These are phyloP conservation scores for Penicillium salamii DNA, from an alignment of 495 filamentous ascomycete genomes.

Conservation along the genomic window DNA sequence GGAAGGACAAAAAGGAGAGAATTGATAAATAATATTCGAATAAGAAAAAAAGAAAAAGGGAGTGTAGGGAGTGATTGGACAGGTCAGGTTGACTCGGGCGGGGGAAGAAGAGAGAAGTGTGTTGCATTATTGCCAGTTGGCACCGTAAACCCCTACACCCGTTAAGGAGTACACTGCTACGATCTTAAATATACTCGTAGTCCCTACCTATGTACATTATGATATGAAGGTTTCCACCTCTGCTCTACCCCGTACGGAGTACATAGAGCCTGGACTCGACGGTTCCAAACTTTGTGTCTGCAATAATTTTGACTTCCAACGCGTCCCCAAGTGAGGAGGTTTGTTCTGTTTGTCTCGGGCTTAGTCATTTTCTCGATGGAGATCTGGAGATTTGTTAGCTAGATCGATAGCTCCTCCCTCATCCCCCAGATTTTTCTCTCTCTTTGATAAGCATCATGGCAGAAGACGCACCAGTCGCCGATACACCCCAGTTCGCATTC, in stretches of 20 bases:
- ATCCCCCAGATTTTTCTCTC: not conserved
- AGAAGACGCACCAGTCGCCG: constrained; percentile 14
- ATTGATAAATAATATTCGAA: constrained; percentile 11
- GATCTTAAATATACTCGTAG: too few species aligned
- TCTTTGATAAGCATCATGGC: constrained; percentile 7
- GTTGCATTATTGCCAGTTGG: constrained; percentile 20
- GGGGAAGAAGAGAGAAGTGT: constrained; percentile 20
- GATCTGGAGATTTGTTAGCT: not conserved
- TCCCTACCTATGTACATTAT: too few species aligned
- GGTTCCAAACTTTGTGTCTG: constrained; percentile 3
- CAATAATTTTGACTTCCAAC: constrained; percentile 11
- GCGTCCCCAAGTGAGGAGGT: constrained; percentile 8
- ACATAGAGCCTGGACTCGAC: too few species aligned
- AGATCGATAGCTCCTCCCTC: not conserved
- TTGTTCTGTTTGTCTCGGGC: constrained; percentile 20
- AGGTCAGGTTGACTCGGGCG: constrained; percentile 24
- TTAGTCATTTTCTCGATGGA: constrained; percentile 14
- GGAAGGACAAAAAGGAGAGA: constrained; percentile 12
- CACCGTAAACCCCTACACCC: too few species aligned
- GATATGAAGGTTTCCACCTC: too few species aligned
- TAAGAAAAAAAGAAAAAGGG: constrained; percentile 7
- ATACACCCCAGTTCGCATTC: constrained; percentile 51
- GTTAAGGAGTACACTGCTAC: too few species aligned
- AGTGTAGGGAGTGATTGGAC: constrained; percentile 13
- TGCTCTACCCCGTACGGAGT: too few species aligned